Evolutionary conservation across 2,329 filamentous ascomycete genomes (phyloP).

Genomic region (Penicillium sp.): DNA sequence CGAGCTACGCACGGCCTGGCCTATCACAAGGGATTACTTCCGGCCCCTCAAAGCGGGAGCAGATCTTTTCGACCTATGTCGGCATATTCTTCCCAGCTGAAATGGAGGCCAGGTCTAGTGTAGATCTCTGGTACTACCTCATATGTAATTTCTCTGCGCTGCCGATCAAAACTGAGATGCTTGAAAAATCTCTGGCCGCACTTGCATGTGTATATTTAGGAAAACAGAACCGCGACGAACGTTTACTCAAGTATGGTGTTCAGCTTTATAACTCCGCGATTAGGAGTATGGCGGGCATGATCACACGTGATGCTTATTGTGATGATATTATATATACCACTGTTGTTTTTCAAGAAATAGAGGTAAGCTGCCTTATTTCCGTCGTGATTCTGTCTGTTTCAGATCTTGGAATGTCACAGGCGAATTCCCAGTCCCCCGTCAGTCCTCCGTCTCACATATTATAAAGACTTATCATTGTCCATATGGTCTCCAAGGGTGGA

Average conservation of each 20-base stretch:
- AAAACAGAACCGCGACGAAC: constrained; percentile 1
- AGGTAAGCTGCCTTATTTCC: constrained; percentile 5
- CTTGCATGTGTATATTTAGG: constrained; percentile 7
- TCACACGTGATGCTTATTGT: background rate
- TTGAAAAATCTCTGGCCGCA: constrained; percentile 5
- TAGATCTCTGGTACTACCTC: constrained; percentile 10
- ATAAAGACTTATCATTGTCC: constrained; percentile 9
- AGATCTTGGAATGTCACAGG: background rate
- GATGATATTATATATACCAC: constrained; percentile 12
- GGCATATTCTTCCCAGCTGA: constrained; percentile 4
- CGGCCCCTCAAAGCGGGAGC: constrained; percentile 1
- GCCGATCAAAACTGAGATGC: constrained; percentile 9
- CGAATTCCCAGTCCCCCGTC: background rate
- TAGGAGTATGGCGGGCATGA: constrained; percentile 3
- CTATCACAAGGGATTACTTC: background rate
- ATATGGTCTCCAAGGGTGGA: constrained; percentile 5
- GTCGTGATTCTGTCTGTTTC: too few species aligned
- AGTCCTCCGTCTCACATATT: background rate
- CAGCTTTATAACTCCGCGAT: constrained; percentile 11
- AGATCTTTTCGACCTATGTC: constrained; percentile 5
- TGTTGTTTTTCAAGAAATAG: constrained; percentile 9
- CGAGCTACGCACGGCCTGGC: background rate
- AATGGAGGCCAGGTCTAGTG: background rate
- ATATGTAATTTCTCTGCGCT: background rate
- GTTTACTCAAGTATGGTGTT: constrained; percentile 3